Evolutionary conservation across 23 red algal genomes (phyloP).

Genomic region (Cyanidioschyzon merolae): DNA sequence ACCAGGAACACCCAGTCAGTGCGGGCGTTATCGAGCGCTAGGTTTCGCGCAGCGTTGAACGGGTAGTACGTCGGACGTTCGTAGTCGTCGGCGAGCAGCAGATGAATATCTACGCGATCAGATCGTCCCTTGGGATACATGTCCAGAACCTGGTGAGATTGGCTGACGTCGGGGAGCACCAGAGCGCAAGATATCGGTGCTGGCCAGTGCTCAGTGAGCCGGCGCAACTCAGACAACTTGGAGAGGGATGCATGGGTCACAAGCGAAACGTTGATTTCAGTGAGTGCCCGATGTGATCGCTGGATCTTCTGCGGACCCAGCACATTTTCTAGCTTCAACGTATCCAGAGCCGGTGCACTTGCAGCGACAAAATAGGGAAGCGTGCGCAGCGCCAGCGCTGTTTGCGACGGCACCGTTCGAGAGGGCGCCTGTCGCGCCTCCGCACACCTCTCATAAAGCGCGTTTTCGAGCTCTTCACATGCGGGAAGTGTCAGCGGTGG

Average conservation of each 20-base stretch:
- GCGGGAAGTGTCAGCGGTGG: not conserved
- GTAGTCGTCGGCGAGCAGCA: not conserved
- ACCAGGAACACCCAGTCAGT: conserved; percentile 58
- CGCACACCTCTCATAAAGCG: not conserved
- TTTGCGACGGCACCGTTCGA: not conserved
- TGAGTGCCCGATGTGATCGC: not conserved
- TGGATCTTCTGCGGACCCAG: not conserved
- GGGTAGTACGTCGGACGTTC: not conserved
- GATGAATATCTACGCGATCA: conserved; percentile 2
- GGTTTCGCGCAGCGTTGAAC: conserved; percentile 71
- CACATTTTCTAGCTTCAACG: not conserved
- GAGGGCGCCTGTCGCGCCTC: not conserved
- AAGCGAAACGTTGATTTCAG: not conserved
- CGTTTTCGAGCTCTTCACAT: not conserved
- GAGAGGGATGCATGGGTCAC: not conserved
- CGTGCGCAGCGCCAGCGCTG: conserved; percentile 1
- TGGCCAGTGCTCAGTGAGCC: not conserved
- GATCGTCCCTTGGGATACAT: not conserved
- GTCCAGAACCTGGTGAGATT: not conserved
- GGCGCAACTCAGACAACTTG: not conserved
- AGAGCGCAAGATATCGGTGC: not conserved
- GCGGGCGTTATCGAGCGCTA: conserved; percentile 39
- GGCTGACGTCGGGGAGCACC: not conserved
- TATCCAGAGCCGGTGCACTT: not conserved
- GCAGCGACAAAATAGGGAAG: not conserved